Evolutionary conservation across 2,329 filamentous ascomycete species (phyloP), one percentile per base, ranked within the genome.

Genomic region (Nothopassalora personata): DNA sequence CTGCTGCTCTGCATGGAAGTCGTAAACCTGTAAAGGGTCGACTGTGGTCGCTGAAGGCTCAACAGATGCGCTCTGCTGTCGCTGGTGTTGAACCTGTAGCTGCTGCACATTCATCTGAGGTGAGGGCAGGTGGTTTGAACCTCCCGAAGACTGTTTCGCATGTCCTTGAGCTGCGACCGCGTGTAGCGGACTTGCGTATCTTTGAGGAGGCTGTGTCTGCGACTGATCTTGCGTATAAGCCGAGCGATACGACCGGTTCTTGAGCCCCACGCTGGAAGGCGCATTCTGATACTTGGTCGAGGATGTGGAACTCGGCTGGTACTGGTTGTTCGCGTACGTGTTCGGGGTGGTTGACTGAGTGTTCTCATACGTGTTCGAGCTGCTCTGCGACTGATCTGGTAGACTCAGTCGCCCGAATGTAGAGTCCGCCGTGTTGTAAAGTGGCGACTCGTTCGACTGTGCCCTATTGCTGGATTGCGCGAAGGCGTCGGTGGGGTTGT

Each of bases 11-110:
- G 77, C 77, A 70, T 77, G 81, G 2, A 79, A 79, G 59, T 83
- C 79, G 60, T 83, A 83, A 2, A 83, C 78, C 50, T 80, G 77
- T 49, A 73, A 80, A 2, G 81, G 81, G 67, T 83, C 78, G 19
- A 83, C 79, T 1, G 80, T 82, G 3, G 69, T 74, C 4, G 76
- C 73, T 19, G 72, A 62, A 54, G 74, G 58, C 56, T 68, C 67
- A 7, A 67, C 68, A 15, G 71, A 69, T 11, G 61, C 63, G 57
- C 65, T 69, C 31, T 63, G 54, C 51, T 69, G 69, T 36, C 67
- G 61, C 28, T 62, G 63, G 33, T 57, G 39, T 36, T 66, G 64
- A 43, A 54, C 55, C n/a, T 58, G 61, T 36, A 60, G 61, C 52
- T 53, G 58, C 8, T 56, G 64, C n/a, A 62, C 59, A 10, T 60